Evolutionary conservation across 768 basidiomycete species (phyloP).

Genomic region (Cystoderma amianthinum): DNA sequence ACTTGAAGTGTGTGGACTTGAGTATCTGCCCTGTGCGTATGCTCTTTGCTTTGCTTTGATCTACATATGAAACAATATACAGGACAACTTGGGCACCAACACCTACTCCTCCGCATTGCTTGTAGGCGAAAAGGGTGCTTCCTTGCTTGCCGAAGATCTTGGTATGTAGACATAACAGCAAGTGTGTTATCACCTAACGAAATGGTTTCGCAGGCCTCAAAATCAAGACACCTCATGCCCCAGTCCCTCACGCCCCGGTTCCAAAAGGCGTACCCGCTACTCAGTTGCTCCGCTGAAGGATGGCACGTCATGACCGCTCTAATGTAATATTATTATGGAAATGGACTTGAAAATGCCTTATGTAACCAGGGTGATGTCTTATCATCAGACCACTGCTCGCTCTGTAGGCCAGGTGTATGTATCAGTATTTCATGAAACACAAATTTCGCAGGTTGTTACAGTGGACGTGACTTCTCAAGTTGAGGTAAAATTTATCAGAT

Average conservation of each 20-base stretch:
- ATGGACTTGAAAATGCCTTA: too few species aligned
- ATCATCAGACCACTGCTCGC: too few species aligned
- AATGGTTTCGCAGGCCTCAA: slow-evolving; percentile 44
- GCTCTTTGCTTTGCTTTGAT: not conserved
- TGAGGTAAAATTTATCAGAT: too few species aligned
- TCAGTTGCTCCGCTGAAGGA: slow-evolving; percentile 36
- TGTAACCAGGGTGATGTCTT: too few species aligned
- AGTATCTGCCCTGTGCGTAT: slow-evolving; percentile 61
- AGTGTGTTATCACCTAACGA: not conserved
- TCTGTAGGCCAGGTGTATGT: too few species aligned
- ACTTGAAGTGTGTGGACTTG: slow-evolving; percentile 63
- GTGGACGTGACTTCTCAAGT: too few species aligned
- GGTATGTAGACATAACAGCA: slow-evolving; percentile 25
- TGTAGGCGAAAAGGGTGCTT: slow-evolving; percentile 65
- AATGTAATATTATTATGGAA: not conserved
- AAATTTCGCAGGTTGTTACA: too few species aligned
- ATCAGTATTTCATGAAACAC: too few species aligned
- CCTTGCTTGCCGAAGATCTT: slow-evolving; percentile 54
- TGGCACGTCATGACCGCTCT: not conserved
- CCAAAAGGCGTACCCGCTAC: slow-evolving; percentile 45
- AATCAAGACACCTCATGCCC: slow-evolving; percentile 56
- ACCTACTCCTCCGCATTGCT: slow-evolving; percentile 67
- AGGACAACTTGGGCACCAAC: slow-evolving; percentile 70
- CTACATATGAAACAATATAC: slow-evolving; percentile 3
- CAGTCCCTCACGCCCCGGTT: slow-evolving; percentile 61